These are phyloP conservation scores for Astrocystis sublimbata DNA, from an alignment of 495 filamentous ascomycete species.

Conservation along the genomic window DNA sequence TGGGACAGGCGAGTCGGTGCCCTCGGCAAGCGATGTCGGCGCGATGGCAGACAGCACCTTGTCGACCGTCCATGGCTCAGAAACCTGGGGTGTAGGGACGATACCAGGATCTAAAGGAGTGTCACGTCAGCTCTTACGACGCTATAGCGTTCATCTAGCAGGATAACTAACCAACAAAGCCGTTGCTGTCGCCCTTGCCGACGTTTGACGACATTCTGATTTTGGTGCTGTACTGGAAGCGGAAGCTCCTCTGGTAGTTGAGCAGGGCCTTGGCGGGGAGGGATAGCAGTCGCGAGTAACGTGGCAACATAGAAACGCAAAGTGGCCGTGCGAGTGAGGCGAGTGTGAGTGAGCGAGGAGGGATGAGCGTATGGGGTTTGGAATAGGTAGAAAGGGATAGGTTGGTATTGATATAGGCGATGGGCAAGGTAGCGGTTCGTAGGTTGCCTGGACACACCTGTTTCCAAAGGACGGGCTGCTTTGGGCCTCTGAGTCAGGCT, in stretches of 20 bases:
- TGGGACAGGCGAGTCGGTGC: slow-evolving; percentile 72
- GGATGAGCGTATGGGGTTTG: too few species aligned
- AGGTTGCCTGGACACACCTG: not conserved
- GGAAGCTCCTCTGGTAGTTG: not conserved
- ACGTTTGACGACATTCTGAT: slow-evolving; percentile 3
- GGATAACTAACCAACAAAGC: slow-evolving; percentile 14
- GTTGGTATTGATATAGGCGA: not conserved
- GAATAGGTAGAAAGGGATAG: too few species aligned
- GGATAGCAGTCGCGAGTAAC: not conserved
- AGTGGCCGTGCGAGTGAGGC: too few species aligned
- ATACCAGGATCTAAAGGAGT: slow-evolving; percentile 28
- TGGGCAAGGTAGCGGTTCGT: not conserved
- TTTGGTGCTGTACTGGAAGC: not conserved
- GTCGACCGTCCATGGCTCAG: slow-evolving; percentile 52
- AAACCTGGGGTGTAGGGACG: slow-evolving; percentile 37
- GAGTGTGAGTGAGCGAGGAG: too few species aligned
- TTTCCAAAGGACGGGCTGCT: not conserved
- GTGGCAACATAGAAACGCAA: too few species aligned
- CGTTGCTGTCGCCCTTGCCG: slow-evolving; percentile 2
- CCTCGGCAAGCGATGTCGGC: slow-evolving; percentile 52
- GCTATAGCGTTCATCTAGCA: not conserved
- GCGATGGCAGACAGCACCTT: slow-evolving; percentile 47
- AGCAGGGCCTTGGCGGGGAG: not conserved
- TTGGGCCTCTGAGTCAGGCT: not conserved
- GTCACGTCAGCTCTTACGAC: not conserved